Evolutionary conservation across 1,284 basidiomycete genomes (phyloP), one percentile per base, ranked within the genome.

Genomic region (Malassezia brasiliensis): DNA sequence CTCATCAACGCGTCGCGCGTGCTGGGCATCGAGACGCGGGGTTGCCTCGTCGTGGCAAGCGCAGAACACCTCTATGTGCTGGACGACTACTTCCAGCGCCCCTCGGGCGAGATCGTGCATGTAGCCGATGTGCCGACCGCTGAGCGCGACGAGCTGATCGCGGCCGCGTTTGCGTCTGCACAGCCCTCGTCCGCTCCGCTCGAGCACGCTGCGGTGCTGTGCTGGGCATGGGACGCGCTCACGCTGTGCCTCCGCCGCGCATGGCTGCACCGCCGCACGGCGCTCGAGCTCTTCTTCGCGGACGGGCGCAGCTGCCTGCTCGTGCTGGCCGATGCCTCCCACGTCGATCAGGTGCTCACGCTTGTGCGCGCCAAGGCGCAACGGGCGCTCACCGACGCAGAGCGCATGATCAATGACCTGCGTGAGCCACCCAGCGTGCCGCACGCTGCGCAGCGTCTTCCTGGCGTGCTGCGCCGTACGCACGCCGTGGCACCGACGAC

Each of bases 71-170:
- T 96, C 7, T 96, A 96, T 67, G 85, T 96, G 78, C 78, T 96
- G 14, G 90, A 96, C 67, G 90, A 90, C 6, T 79, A 94, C n/a
- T 85, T 93, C 14, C 87, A 93, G 73, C 85, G 84, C 50, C 82
- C 85, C 9, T 83, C 85, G 41, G 90, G 89, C 0, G 90, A 93
- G 72, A 83, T 96, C 35, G 85, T 94, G 47, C 88, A 90, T 65
- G 87, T 87, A 1, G 82, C 82, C 62, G 87, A 93, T 64, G 89
- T 89, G 2, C 87, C 89, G 0, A 82, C 83, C 61, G 83, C 85
- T 47, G 78, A 93, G 38, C 54, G 72, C 25, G 70, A 72, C 42
- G 52, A 63, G 14, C 59, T 67, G 3, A 62, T 63, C 17, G 83
- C 90, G 64, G 86, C 87, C 55, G 85, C 91, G 39, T 84, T 89